Conservation (phyloP, 352 stramenopile genomes). For the Phytophthora europaea region DNA sequence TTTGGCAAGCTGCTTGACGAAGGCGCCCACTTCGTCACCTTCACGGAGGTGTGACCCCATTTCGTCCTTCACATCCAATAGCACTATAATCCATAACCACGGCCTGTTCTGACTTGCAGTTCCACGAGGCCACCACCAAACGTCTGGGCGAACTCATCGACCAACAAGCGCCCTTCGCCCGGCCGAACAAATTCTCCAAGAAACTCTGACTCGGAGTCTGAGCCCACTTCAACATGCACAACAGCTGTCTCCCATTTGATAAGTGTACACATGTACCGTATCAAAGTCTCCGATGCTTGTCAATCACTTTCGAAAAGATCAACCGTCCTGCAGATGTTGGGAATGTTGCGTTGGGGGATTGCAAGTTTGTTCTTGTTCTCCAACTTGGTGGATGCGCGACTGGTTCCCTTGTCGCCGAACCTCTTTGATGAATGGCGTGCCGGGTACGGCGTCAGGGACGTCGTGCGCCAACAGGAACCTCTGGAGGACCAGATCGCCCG, state of each 20-base stretch:
- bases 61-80: background rate
- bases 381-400: constrained; percentile 3
- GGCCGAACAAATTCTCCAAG: constrained; percentile 65
- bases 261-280: constrained; percentile 8
- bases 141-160: constrained; percentile 73
- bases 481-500: constrained; percentile 44
- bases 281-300: constrained; percentile 14
- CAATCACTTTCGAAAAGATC: constrained; percentile 21
- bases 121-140: constrained; percentile 67
- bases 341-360: constrained; percentile 9
- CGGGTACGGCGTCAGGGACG: constrained; percentile 20
- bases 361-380: constrained; percentile 5
- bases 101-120: constrained; percentile 34
- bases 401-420: constrained; percentile 27
- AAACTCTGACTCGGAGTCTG: constrained; percentile 32
- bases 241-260: constrained; percentile 16
- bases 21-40: constrained; percentile 72
- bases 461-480: constrained; percentile 44
- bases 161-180: constrained; percentile 55
- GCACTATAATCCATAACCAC: background rate
- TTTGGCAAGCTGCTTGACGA: constrained; percentile 75
- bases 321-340: background rate
- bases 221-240: constrained; percentile 14
- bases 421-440: constrained; percentile 37
- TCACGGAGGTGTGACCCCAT: constrained; percentile 51